Conservation (phyloP, 805 yeast species). For the Lachancea mirantina region DNA sequence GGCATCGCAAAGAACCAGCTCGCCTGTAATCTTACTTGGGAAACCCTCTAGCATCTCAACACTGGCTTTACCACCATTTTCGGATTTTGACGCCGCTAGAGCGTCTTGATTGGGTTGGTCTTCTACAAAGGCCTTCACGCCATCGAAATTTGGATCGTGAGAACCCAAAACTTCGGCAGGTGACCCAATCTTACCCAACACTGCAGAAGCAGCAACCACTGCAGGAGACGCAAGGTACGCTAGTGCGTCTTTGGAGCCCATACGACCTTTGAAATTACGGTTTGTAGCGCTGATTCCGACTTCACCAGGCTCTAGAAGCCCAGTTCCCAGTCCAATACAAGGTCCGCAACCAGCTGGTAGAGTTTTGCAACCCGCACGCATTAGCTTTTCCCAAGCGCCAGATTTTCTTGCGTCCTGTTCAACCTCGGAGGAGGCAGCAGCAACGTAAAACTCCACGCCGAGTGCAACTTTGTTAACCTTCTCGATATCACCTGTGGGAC, state of each 20-base stretch:
- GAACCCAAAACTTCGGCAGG: conserved; percentile 78
- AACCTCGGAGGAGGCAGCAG: conserved; percentile 93
- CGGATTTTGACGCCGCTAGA: conserved; percentile 24
- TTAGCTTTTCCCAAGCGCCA: conserved; percentile 87
- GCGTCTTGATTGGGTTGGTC: conserved; percentile 17
- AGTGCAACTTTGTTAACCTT: conserved; percentile 62
- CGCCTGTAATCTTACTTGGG: conserved; percentile 86
- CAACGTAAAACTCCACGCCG: conserved; percentile 92
- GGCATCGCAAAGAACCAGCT: conserved; percentile 90
- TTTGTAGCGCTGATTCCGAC: conserved; percentile 98
- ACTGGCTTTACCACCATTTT: conserved; percentile 37
- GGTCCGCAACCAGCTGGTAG: conserved; percentile 99
- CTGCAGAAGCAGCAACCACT: conserved; percentile 96
- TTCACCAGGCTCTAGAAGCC: conserved; percentile 89
- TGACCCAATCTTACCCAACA: conserved; percentile 87
- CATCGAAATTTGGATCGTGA: conserved; percentile 41
- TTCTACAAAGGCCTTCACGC: conserved; percentile 38
- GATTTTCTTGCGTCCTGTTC: conserved; percentile 83
- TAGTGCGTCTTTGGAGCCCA: conserved; percentile 95
- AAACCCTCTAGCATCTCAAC: conserved; percentile 84
- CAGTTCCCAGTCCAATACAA: conserved; percentile 95
- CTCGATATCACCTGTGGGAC: conserved; percentile 27
- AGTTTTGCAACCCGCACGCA: conserved; percentile 91
- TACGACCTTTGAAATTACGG: conserved; percentile 97
- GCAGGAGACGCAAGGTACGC: conserved; percentile 97